Base-by-base conservation (phyloP, 495 filamentous ascomycete species). In the Annulohypoxylon bovei region DNA sequence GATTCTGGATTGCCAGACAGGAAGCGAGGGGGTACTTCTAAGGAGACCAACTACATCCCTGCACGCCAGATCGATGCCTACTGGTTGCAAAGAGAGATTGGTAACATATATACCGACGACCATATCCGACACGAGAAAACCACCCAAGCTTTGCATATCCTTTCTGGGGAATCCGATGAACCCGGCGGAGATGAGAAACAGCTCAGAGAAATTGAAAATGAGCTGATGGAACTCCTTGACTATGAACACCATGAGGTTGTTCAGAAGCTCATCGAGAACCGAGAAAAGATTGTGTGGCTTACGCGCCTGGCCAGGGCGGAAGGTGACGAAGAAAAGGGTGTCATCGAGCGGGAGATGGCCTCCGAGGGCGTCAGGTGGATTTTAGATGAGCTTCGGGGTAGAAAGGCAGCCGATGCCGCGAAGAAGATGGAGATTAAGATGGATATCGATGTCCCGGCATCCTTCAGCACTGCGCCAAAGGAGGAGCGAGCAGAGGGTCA, bases 191-290 rank as follows among this genome's bases (percentile, higher is more conserved):
- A 93, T 59, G 92, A 94, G 70, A 92, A 89, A 72, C 86, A 91
- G 9, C 81, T 97, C 20, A 90, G 94, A 68, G 95, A 99, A 68
- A 93, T 97, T 67, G 95, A 99, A 76, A 99, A 99, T 75, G 96
- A 98, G 56, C 82, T 99, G 54, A 98, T 98, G 90, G 96, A 98
- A 73, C 87, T 98, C 0, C 97, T 99, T 67, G 94, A 98, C 72
- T 99, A 96, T 72, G 95, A 98, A 74, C 91, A 97, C 75, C 92
- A 95, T 57, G 94, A 98, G 47, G 86, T 97, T 44, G 95, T 98
- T 28, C 90, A 92, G 54, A 95, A 92, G 77, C 85, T 99, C n/a
- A 92, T 98, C 64, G 88, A 91, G 67, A 98, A 98, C 71, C 87
- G 91, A 7, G 90, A 95, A 70, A 96, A 94, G 80, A 87, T 98